A percentile compares a stretch with the other conserved stretches of the same genome.
Evolutionary conservation across 345 rosid species (phyloP).

Genomic region (Pistacia vera): DNA sequence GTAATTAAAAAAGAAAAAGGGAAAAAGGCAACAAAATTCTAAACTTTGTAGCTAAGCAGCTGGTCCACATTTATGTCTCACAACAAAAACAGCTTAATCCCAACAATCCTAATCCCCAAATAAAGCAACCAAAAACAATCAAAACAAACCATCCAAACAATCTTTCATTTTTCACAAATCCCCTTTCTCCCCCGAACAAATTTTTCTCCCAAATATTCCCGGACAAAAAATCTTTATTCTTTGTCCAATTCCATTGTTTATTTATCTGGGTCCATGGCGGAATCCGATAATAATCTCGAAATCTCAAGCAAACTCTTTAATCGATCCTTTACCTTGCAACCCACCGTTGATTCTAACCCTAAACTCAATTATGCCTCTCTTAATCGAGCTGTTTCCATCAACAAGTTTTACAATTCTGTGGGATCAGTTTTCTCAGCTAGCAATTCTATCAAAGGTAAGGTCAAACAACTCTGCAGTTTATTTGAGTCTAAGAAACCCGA

Average conservation of each 20-base stretch:
- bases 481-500: slow-evolving; percentile 50
- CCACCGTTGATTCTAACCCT: slow-evolving; percentile 33
- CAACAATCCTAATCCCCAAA: not conserved
- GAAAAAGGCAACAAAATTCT: not conserved
- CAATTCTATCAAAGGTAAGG: slow-evolving; percentile 66
- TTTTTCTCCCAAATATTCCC: not conserved
- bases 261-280: slow-evolving; percentile 48
- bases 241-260: slow-evolving; percentile 2
- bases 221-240: not conserved
- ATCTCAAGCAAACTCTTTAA: slow-evolving; percentile 41
- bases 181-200: too few relatives aligned
- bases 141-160: not conserved
- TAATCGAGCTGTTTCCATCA: slow-evolving; percentile 55
- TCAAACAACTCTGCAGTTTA: slow-evolving; percentile 60
- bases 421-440: slow-evolving; percentile 37
- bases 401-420: slow-evolving; percentile 54
- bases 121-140: not conserved
- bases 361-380: slow-evolving; percentile 47
- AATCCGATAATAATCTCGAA: slow-evolving; percentile 38
- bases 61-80: not conserved
- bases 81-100: slow-evolving; percentile 10
- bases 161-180: not conserved
- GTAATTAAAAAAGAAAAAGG: not conserved
- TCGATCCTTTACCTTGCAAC: slow-evolving; percentile 55
- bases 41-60: slow-evolving; percentile 1